Evolutionary conservation across 352 stramenopile genomes (phyloP), one percentile per base, ranked within the genome.

Genomic region (Halophytophthora batemanensis): DNA sequence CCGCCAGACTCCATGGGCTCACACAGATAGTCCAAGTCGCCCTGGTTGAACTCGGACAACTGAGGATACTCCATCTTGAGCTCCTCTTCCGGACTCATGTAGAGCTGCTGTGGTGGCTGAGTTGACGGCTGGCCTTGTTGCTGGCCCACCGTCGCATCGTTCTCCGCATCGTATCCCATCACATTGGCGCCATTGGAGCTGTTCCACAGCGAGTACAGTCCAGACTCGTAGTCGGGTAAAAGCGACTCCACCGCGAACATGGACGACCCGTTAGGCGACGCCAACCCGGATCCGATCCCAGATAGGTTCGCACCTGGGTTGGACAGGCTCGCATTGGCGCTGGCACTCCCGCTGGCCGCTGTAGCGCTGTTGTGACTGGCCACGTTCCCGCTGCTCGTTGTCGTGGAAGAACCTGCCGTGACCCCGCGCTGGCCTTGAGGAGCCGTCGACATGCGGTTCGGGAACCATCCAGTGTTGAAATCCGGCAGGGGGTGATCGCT

Each of bases 201-300:
- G 46, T 74, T 86, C 80, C 80, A 90, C 21, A 90, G 59, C 47
- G 77, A 85, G 45, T 90, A 86, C 21, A 90, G 67, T 1, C 71
- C 66, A 18, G 77, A 62, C 43, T 90, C 80, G 45, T 88, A 88
- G 31, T 90, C 77, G 2, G 72, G 65, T n/a, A 90, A 61, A 43
- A 87, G 65, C 2, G 78, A 76, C 22, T 80, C 66, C 29, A 83
- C 73, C 29, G 70, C 61, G 55, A 87, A 76, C 51, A 87, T 74
- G 14, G 64, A 72, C 35, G 63, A 50, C 7, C 45, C 60, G 46
- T 59, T 80, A 4, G 74, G 68, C 17, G 70, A 77, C 40, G 60
- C 62, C 25, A 82, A 34, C 2, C 53, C 62, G 6, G 56, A 65
- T 1, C 61, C 65, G 39, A 63, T 61, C 19, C 66, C 66, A 17